Evolutionary conservation across 768 basidiomycete species (phyloP).

Genomic region (Hygrocybe coccinea): DNA sequence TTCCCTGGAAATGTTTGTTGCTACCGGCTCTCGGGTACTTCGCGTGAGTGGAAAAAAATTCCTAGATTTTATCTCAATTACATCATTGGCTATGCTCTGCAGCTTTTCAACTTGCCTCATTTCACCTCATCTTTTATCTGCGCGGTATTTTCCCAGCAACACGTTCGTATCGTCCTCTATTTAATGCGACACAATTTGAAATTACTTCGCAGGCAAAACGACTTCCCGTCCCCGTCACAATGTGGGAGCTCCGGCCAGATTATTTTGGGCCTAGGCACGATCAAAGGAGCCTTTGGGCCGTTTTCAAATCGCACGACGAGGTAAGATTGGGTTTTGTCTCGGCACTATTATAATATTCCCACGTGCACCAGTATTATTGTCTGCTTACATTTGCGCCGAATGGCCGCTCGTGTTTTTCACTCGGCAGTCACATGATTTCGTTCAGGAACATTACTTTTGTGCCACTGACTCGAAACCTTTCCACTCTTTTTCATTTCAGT

Average conservation of each 20-base stretch:
- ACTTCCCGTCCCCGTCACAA: conserved; percentile 30
- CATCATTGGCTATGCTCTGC: conserved; percentile 9
- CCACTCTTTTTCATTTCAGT: neutral
- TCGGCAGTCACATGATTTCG: neutral
- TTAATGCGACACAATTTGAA: neutral
- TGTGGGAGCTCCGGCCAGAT: conserved; percentile 47
- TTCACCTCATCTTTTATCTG: conserved; percentile 34
- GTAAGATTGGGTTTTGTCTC: conserved; percentile 35
- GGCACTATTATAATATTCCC: neutral
- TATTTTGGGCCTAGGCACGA: conserved; percentile 17
- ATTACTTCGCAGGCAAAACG: conserved; percentile 15
- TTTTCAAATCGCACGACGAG: conserved; percentile 58
- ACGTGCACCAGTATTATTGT: neutral
- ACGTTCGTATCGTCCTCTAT: conserved; percentile 24
- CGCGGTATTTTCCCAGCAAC: conserved; percentile 37
- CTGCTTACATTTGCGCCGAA: neutral
- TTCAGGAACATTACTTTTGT: neutral
- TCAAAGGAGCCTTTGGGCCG: conserved; percentile 46
- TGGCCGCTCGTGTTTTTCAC: neutral
- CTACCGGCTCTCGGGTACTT: conserved; percentile 51
- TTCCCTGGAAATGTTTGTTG: conserved; percentile 39
- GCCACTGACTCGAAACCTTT: neutral
- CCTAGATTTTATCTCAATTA: conserved; percentile 10
- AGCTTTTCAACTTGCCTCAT: conserved; percentile 40
- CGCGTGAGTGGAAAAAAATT: conserved; percentile 37